These are phyloP conservation scores for Cercophora sp. DNA, from an alignment of 495 filamentous ascomycete species.

Conservation along the genomic window DNA sequence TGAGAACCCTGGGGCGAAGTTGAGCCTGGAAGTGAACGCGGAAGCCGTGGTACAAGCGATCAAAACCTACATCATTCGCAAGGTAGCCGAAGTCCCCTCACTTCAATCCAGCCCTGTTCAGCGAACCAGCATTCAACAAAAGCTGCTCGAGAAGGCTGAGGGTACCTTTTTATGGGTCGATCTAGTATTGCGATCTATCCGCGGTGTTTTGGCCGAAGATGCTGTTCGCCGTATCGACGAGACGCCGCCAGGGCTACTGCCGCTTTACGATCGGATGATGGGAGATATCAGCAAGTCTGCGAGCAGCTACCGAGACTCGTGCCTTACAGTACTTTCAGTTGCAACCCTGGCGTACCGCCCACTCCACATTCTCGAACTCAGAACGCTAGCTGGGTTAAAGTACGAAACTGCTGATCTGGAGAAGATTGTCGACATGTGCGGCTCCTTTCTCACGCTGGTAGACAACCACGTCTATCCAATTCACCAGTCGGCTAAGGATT, in stretches of 20 bases:
- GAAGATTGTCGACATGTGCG: background rate
- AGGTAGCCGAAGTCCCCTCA: constrained; percentile 16
- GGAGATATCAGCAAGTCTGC: constrained; percentile 4
- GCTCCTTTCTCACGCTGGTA: constrained; percentile 27
- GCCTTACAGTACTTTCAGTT: background rate
- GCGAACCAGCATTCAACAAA: background rate
- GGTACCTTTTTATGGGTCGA: constrained; percentile 33
- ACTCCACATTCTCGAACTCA: background rate
- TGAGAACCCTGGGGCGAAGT: constrained; percentile 14
- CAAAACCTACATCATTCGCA: constrained; percentile 32
- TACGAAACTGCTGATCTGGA: background rate
- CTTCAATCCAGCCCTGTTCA: constrained; percentile 5
- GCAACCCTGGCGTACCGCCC: background rate
- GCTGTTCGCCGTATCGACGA: constrained; percentile 12
- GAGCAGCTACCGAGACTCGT: background rate
- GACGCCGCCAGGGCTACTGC: constrained; percentile 14
- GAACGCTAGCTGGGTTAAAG: background rate
- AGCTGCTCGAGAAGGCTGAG: constrained; percentile 14
- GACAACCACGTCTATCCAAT: constrained; percentile 29
- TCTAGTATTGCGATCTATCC: constrained; percentile 19
- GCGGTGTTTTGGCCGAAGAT: constrained; percentile 2
- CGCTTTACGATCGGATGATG: constrained; percentile 25
- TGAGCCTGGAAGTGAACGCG: constrained; percentile 24
- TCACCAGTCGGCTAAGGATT: constrained; percentile 42
- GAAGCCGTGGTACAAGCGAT: constrained; percentile 19